Evolutionary conservation across 78 protist genomes (phyloP).

Genomic region (Chrysochromulina parva): DNA sequence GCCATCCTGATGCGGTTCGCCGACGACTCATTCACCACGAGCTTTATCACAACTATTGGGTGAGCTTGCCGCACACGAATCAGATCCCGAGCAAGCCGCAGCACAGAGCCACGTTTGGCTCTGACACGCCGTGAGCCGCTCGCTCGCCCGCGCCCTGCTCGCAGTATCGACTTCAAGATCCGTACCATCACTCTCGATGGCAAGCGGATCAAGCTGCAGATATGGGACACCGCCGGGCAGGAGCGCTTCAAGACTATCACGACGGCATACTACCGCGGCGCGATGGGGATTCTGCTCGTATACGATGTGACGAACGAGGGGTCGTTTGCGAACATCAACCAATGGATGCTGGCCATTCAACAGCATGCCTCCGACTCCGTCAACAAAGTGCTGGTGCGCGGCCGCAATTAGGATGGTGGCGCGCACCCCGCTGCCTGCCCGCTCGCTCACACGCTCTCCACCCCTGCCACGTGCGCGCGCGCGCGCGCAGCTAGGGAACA

Average conservation of each 20-base stretch:
- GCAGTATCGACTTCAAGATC: constrained; percentile 93
- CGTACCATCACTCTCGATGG: constrained; percentile 84
- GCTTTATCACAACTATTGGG: constrained; percentile 94
- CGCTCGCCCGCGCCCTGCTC: neutral
- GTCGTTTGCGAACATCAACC: constrained; percentile 69
- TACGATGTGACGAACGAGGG: constrained; percentile 92
- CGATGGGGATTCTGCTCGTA: constrained; percentile 96
- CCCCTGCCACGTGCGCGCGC: no score
- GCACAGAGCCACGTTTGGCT: no score
- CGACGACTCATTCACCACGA: constrained; percentile 87
- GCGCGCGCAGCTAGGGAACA: neutral
- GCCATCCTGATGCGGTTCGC: constrained; percentile 91
- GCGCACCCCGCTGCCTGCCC: no score
- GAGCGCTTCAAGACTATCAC: constrained; percentile 88
- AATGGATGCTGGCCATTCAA: constrained; percentile 94
- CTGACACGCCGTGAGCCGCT: no score
- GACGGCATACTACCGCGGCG: constrained; percentile 96
- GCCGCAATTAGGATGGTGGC: constrained; percentile 67
- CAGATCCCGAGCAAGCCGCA: no score
- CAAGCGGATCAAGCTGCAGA: constrained; percentile 59
- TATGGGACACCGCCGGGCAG: constrained; percentile 61
- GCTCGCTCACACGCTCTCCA: no score
- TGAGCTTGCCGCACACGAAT: neutral
- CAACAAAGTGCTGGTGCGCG: constrained; percentile 77
- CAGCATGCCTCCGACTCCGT: constrained; percentile 93